These are phyloP conservation scores for Carex pumila DNA, from an alignment of 176 grass and related monocot species.

Conservation along the genomic window DNA sequence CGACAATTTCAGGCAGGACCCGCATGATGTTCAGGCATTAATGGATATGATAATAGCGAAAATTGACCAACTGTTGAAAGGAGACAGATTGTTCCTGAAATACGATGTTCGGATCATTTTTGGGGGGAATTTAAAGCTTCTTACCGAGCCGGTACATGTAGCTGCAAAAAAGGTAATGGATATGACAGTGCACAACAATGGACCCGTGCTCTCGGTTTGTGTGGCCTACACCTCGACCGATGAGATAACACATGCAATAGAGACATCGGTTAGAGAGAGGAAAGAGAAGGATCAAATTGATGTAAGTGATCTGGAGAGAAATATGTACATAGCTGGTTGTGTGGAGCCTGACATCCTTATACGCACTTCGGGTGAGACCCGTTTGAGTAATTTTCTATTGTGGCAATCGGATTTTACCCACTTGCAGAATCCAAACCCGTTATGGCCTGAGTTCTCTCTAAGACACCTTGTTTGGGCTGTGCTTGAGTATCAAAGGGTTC, in stretches of 20 bases:
- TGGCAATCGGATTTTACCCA: slow-evolving; percentile 64
- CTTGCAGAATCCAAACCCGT: slow-evolving; percentile 53
- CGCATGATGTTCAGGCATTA: slow-evolving; percentile 49
- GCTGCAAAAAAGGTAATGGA: slow-evolving; percentile 57
- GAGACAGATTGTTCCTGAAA: slow-evolving; percentile 49
- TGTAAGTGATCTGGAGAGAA: slow-evolving; percentile 43
- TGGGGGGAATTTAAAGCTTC: slow-evolving; percentile 57
- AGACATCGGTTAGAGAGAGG: slow-evolving; percentile 29
- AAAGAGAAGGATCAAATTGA: slow-evolving; percentile 15
- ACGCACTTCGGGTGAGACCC: slow-evolving; percentile 64
- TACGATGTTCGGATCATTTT: slow-evolving; percentile 59
- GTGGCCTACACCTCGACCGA: slow-evolving; percentile 69
- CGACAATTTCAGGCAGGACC: slow-evolving; percentile 68
- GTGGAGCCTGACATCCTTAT: slow-evolving; percentile 65
- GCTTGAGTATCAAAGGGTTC: slow-evolving; percentile 59
- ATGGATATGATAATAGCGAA: slow-evolving; percentile 85
- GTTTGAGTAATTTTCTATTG: slow-evolving; percentile 75
- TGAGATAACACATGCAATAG: slow-evolving; percentile 59
- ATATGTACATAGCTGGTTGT: slow-evolving; percentile 46
- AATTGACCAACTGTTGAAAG: slow-evolving; percentile 53
- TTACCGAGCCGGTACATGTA: slow-evolving; percentile 38
- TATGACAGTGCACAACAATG: slow-evolving; percentile 50
- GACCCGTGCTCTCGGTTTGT: slow-evolving; percentile 58
- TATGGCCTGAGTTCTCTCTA: slow-evolving; percentile 75
- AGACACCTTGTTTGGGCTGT: slow-evolving; percentile 55